phyloP scores from a whole-genome alignment of 1,284 basidiomycete species.

The Ganoderma resinaceum region DNA sequence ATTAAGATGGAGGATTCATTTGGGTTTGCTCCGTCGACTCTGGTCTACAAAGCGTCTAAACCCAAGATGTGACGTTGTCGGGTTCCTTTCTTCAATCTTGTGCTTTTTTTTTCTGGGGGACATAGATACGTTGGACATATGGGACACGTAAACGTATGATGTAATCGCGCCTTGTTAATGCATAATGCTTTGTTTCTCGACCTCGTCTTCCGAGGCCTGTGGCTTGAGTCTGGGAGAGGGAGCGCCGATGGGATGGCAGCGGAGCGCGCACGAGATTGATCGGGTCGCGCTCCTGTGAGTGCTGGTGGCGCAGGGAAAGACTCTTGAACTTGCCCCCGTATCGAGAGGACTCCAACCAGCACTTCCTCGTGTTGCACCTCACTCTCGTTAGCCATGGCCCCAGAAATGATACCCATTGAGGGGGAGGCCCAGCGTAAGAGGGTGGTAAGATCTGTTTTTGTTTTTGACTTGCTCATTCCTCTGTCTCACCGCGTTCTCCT shows the following conservation, averaged over 20 bases:
- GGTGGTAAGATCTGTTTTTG: conserved; percentile 61
- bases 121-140: neutral
- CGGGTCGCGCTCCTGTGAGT: conserved; percentile 10
- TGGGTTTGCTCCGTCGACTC: conserved; percentile 82
- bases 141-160: conserved; percentile 4
- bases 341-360: conserved; percentile 5
- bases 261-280: conserved; percentile 23
- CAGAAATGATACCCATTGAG: conserved; percentile 70
- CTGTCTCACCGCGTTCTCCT: conserved; percentile 3
- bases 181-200: neutral
- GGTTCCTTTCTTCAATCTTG: neutral
- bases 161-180: neutral
- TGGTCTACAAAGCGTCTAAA: conserved; percentile 61
- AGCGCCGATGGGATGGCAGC: neutral
- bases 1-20: conserved; percentile 75
- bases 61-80: conserved; percentile 42
- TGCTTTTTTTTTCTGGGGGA: neutral
- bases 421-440: conserved; percentile 79
- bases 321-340: conserved; percentile 24
- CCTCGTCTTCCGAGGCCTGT: neutral
- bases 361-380: conserved; percentile 6
- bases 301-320: conserved; percentile 12
- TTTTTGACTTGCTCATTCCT: conserved; percentile 15
- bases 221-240: neutral
- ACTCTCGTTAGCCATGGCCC: conserved; percentile 45